phyloP scores from a whole-genome alignment of 2,329 filamentous ascomycete genomes.

The Diplodia mutila region DNA sequence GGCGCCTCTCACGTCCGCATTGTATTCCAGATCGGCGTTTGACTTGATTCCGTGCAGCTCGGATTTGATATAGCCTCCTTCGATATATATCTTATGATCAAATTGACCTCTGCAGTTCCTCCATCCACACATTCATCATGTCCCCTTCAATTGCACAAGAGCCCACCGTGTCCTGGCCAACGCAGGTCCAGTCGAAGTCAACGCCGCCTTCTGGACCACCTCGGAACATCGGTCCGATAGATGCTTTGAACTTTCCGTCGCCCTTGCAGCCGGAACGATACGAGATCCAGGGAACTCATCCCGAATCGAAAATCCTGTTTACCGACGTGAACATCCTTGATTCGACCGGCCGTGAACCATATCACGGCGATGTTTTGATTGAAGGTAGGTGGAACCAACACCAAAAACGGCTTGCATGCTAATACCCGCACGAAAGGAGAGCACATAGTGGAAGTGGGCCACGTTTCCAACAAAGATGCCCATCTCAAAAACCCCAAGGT shows the following conservation, averaged over 20 bases:
- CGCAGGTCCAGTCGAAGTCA: neutral
- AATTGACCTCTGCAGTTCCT: neutral
- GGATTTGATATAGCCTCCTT: neutral
- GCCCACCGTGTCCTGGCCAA: neutral
- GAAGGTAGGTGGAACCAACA: conserved; percentile 37
- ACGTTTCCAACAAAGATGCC: conserved; percentile 37
- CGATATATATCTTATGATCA: neutral
- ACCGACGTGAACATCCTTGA: conserved; percentile 48
- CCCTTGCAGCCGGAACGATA: conserved; percentile 41
- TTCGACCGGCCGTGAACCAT: conserved; percentile 44
- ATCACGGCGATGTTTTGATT: conserved; percentile 46
- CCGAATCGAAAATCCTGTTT: conserved; percentile 42
- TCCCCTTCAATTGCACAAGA: neutral
- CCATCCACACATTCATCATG: neutral
- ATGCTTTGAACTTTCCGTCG: neutral
- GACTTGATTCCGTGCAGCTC: neutral
- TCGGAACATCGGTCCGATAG: conserved; percentile 7
- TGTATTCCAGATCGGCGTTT: neutral
- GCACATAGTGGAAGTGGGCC: conserved; percentile 41
- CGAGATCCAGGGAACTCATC: conserved; percentile 41
- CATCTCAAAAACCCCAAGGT: conserved; percentile 37
- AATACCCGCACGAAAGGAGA: conserved; percentile 32
- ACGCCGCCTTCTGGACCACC: neutral
- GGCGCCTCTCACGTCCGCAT: neutral
- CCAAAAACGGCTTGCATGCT: neutral